These are phyloP conservation scores for Aspergillus sclerotioniger DNA, from an alignment of 495 filamentous ascomycete genomes.

Conservation along the genomic window DNA sequence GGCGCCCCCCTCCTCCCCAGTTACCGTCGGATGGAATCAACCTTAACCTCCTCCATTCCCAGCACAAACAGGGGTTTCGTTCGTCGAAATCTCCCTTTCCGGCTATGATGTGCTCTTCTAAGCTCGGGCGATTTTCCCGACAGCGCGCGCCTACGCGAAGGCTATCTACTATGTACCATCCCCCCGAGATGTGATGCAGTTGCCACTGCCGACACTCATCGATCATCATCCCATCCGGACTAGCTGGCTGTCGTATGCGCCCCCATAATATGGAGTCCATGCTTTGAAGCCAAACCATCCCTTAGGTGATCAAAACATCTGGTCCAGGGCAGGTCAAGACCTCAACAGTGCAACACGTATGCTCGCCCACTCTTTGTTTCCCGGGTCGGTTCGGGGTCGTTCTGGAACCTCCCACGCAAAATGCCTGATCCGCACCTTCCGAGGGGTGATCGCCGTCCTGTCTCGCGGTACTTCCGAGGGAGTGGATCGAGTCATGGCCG, in stretches of 20 bases:
- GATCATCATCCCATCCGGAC: not conserved
- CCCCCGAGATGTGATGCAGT: not conserved
- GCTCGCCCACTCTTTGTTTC: not conserved
- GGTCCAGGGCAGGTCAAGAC: not conserved
- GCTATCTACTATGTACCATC: not conserved
- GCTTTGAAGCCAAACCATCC: not conserved
- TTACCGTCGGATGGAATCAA: not conserved
- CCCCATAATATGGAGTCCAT: not conserved
- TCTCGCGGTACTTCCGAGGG: not conserved
- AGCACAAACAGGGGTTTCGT: not conserved
- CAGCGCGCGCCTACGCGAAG: constrained; percentile 2
- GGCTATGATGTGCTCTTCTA: not conserved
- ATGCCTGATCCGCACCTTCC: not conserved
- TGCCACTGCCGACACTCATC: not conserved
- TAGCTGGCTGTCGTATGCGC: not conserved
- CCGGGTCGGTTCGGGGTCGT: not conserved
- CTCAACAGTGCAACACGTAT: not conserved
- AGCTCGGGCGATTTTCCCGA: constrained; percentile 4
- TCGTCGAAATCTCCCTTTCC: not conserved
- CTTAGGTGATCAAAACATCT: not conserved
- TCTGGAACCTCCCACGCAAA: not conserved
- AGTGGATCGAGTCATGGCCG: not conserved
- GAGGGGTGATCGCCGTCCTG: not conserved
- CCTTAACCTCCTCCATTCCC: not conserved
- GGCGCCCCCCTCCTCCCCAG: not conserved